Base-by-base conservation (phyloP, 306 rosid genomes). In the Prunus fruticosa region DNA sequence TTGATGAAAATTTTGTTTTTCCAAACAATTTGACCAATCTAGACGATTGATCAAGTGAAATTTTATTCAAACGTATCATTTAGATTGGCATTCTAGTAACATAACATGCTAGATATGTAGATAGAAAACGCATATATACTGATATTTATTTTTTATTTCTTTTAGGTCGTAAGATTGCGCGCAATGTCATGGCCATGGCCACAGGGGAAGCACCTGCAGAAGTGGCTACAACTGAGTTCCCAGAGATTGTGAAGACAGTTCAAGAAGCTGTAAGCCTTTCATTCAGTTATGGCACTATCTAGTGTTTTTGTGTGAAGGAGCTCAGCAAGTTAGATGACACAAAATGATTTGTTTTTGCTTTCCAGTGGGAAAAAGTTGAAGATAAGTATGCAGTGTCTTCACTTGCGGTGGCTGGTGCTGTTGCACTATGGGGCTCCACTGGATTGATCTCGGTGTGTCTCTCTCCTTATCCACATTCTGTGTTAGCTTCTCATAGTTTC, bases 151-250 rank as follows among this genome's bases (percentile, higher is more conserved):
- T 64, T 18, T 28, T 11, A 5, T 76, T 25, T 47, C 13, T 69
- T 72, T 64, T 67, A 95, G 98, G 95, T 79, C 84, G 91, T 8
- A 92, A 90, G 83, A 11, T 89, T 76, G 87, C 87, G 54, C 91
- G 98, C 23, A 86, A 87, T 88, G 98, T 95, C 76, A 79, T 80
- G 83, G 87, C 90, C 67, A 95, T 88, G 99, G 97, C 97, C 34
- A 90, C 99, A 15, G 97, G 98, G 58, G 98, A 95, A 77, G 96
- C 95, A 54, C 90, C 91, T 1, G 86, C 93, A 5, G 97, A 92
- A 65, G 90, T 87, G 62, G 86, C 87, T 66, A 30, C 91, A 10
- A 70, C 86, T 47, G 97, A 95, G 80, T 47, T 68, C 28, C 96
- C 97, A 69, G 97, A 95, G 64, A 30, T 92, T 79, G 79, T 92